A percentile compares a stretch with the other conserved stretches of the same genome.
Conservation (phyloP, 257 asterid genomes). For the Fraxinus americana region DNA sequence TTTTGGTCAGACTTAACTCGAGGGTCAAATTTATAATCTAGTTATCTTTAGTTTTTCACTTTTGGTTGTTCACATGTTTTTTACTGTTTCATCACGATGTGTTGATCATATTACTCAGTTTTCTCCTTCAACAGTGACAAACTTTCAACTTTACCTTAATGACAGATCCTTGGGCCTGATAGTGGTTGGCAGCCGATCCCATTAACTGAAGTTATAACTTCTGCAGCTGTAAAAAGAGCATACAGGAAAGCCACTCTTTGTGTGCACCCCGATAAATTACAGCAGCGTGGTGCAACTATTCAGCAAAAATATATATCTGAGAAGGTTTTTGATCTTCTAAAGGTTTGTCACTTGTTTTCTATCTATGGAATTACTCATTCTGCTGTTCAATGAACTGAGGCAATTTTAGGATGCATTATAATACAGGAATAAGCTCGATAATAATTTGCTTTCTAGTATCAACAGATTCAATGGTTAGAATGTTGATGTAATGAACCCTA, state of each 20-base stretch:
- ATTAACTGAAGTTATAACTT: conserved; percentile 78
- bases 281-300: conserved; percentile 89
- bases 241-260: conserved; percentile 94
- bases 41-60: not conserved
- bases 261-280: conserved; percentile 97
- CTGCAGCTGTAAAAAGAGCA: conserved; percentile 83
- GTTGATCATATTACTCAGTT: not conserved
- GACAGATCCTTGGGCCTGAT: conserved; percentile 90
- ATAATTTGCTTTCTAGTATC: not conserved
- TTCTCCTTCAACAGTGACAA: not conserved
- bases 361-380: conserved; percentile 14
- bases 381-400: not conserved
- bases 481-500: not conserved
- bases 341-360: conserved; percentile 51
- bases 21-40: not conserved
- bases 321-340: conserved; percentile 94
- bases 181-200: conserved; percentile 97
- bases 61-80: not conserved
- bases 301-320: conserved; percentile 91
- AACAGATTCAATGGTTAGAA: not conserved
- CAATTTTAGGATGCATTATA: not conserved
- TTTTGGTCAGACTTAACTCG: not conserved
- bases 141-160: conserved; percentile 12
- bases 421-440: not conserved
- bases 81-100: not conserved